phyloP scores from a whole-genome alignment of 1,284 basidiomycete genomes.

The Puccinia coronata region DNA sequence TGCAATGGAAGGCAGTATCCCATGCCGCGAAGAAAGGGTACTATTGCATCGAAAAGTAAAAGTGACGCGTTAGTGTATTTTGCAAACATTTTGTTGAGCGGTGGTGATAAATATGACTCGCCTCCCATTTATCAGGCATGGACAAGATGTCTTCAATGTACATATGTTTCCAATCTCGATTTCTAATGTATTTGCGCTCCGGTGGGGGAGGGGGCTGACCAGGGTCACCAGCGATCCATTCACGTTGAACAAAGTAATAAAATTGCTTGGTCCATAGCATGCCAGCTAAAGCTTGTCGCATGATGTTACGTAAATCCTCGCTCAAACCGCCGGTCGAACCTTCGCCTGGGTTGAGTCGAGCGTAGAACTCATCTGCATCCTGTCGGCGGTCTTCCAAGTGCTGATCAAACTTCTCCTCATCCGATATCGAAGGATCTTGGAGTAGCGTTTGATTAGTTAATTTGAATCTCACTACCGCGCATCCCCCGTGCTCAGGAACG shows the following conservation, averaged over 20 bases:
- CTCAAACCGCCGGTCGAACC: slow-evolving; percentile 66
- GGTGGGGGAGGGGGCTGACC: slow-evolving; percentile 91
- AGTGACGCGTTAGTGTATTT: not conserved
- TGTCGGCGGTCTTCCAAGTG: slow-evolving; percentile 80
- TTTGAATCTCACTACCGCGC: slow-evolving; percentile 91
- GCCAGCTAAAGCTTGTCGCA: slow-evolving; percentile 94
- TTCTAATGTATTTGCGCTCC: slow-evolving; percentile 80
- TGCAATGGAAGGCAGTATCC: slow-evolving; percentile 98
- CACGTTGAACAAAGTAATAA: slow-evolving; percentile 92
- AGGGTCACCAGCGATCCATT: slow-evolving; percentile 93
- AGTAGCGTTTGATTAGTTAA: slow-evolving; percentile 75
- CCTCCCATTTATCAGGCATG: slow-evolving; percentile 99
- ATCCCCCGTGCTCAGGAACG: slow-evolving; percentile 87
- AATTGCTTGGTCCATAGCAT: slow-evolving; percentile 98
- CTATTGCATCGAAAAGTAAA: slow-evolving; percentile 23
- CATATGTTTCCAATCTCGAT: slow-evolving; percentile 92
- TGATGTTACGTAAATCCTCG: slow-evolving; percentile 91
- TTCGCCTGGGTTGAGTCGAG: slow-evolving; percentile 70
- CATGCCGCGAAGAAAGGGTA: slow-evolving; percentile 61
- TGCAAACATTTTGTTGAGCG: not conserved
- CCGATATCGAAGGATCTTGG: slow-evolving; percentile 76
- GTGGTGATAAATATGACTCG: slow-evolving; percentile 67
- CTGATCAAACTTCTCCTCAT: slow-evolving; percentile 87
- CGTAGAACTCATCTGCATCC: slow-evolving; percentile 96
- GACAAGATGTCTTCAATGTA: slow-evolving; percentile 93